Evolutionary conservation across 306 rosid species (phyloP).

Genomic region (Fagus sylvatica): DNA sequence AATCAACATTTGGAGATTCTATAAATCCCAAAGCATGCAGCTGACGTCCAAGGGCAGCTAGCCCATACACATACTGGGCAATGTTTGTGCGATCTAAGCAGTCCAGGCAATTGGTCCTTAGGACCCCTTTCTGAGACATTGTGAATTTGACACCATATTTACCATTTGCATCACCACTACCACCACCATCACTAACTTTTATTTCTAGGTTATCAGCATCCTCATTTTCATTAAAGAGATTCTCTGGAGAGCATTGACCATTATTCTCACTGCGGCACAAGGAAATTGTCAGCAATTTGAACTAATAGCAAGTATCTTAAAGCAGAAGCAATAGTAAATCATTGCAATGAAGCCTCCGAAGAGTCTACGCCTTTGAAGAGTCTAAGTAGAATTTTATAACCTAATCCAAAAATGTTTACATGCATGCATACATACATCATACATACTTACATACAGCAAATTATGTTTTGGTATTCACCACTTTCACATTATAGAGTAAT

Average conservation of each 20-base stretch:
- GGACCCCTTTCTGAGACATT: slow-evolving; percentile 70
- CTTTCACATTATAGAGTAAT: slow-evolving; percentile 13
- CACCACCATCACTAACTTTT: slow-evolving; percentile 32
- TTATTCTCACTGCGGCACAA: slow-evolving; percentile 53
- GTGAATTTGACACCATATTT: slow-evolving; percentile 35
- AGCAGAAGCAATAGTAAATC: slow-evolving; percentile 7
- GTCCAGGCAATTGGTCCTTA: slow-evolving; percentile 95
- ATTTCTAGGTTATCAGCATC: slow-evolving; percentile 39
- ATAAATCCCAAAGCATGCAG: slow-evolving; percentile 60
- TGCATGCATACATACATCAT: background rate
- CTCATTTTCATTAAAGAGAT: slow-evolving; percentile 42
- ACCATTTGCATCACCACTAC: slow-evolving; percentile 27
- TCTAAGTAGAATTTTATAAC: background rate
- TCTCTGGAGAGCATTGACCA: slow-evolving; percentile 34
- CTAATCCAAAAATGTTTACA: background rate
- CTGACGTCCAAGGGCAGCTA: slow-evolving; percentile 79
- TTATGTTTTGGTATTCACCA: background rate
- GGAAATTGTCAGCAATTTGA: slow-evolving; percentile 19
- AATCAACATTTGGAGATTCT: slow-evolving; percentile 60
- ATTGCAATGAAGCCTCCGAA: background rate
- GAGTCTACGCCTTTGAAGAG: background rate
- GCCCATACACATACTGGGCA: slow-evolving; percentile 87
- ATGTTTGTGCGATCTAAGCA: slow-evolving; percentile 97
- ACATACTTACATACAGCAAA: background rate
- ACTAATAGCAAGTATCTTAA: background rate